Conservation (phyloP, 129 eudicot species). For the Deinandra increscens region DNA sequence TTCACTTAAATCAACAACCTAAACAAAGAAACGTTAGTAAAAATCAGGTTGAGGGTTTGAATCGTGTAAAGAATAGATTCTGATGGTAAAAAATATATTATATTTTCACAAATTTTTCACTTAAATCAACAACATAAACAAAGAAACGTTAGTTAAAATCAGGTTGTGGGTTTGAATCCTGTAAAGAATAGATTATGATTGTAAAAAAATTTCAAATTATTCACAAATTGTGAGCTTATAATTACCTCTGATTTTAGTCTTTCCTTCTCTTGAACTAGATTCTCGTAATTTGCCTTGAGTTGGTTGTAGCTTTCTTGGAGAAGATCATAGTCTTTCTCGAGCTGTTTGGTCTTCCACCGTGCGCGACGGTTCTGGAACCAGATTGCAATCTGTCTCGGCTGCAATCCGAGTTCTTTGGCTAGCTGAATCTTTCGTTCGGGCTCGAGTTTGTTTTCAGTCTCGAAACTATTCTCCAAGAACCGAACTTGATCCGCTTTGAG, state of each 20-base stretch:
- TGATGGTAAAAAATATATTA: too few species aligned
- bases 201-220: too few species aligned
- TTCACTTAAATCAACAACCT: too few species aligned
- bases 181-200: too few species aligned
- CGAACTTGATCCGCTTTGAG: constrained; percentile 72
- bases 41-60: too few species aligned
- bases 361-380: constrained; percentile 97
- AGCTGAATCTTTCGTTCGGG: constrained; percentile 87
- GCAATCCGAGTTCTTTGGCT: constrained; percentile 94
- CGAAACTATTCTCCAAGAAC: constrained; percentile 82
- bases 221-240: too few species aligned
- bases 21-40: too few species aligned
- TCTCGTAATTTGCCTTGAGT: constrained; percentile 73
- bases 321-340: constrained; percentile 76
- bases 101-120: too few species aligned
- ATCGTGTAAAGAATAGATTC: too few species aligned
- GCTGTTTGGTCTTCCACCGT: constrained; percentile 79
- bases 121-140: too few species aligned
- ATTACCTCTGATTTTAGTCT: constrained; percentile 74
- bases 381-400: constrained; percentile 89
- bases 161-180: too few species aligned
- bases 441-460: constrained; percentile 77
- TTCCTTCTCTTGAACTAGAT: constrained; percentile 65
- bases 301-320: constrained; percentile 58
- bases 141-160: too few species aligned